Evolutionary conservation across 345 rosid species (phyloP).

Genomic region (Brassica rapa): DNA sequence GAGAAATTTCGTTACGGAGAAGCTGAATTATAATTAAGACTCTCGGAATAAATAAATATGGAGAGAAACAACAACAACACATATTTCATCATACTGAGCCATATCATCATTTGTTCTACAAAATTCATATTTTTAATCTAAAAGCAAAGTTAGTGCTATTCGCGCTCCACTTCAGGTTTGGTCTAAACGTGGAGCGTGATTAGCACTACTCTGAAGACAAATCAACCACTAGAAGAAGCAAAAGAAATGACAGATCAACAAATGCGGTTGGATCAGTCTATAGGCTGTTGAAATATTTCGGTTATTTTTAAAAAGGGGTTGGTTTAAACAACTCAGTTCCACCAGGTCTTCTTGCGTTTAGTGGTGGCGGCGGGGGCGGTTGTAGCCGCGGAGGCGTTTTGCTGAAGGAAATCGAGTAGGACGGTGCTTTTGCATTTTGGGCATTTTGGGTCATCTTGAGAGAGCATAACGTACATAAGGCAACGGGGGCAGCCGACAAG

Average conservation of each 20-base stretch:
- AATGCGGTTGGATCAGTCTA: conserved; percentile 7
- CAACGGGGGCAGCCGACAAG: conserved; percentile 92
- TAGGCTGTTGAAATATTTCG: background rate
- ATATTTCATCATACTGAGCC: conserved; percentile 9
- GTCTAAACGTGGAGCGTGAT: conserved; percentile 54
- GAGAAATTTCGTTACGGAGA: background rate
- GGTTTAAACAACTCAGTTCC: conserved; percentile 29
- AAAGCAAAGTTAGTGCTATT: conserved; percentile 48
- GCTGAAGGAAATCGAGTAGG: conserved; percentile 65
- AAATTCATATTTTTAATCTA: conserved; percentile 3
- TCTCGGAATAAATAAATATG: background rate
- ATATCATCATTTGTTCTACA: conserved; percentile 6
- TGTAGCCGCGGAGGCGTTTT: conserved; percentile 29
- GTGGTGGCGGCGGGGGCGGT: conserved; percentile 5
- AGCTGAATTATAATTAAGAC: background rate
- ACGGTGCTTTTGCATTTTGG: conserved; percentile 90
- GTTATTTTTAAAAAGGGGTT: background rate
- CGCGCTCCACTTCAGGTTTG: conserved; percentile 45
- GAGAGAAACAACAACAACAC: background rate
- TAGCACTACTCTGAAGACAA: conserved; percentile 50
- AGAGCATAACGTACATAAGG: conserved; percentile 84
- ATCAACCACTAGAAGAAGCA: conserved; percentile 5
- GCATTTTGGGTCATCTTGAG: conserved; percentile 78
- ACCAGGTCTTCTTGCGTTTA: conserved; percentile 22
- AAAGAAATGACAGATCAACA: background rate